A percentile compares a stretch with the other conserved stretches of the same genome.
Conservation (phyloP, 108 stramenopile genomes). For the Schizochytrium sp. region DNA sequence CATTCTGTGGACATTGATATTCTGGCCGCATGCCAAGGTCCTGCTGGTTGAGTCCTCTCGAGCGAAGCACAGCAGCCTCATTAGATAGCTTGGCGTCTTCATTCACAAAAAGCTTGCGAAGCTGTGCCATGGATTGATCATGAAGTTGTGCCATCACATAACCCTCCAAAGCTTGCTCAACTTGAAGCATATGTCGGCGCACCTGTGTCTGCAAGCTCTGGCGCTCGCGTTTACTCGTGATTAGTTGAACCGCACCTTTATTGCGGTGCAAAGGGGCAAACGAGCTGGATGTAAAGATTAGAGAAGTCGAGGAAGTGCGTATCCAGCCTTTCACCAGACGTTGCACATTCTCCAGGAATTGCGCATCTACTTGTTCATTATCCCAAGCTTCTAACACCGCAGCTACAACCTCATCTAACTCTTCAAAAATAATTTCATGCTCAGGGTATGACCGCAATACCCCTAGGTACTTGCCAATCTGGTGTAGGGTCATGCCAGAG, state of each 20-base stretch:
- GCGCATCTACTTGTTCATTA: not conserved
- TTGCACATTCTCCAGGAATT: not conserved
- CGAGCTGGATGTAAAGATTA: not conserved
- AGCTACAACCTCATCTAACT: conserved; percentile 28
- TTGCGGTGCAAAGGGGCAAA: conserved; percentile 3
- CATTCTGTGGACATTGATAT: conserved; percentile 15
- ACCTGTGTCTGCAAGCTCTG: conserved; percentile 5
- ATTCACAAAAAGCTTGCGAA: not conserved
- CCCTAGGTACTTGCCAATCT: conserved; percentile 39
- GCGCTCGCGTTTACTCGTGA: not conserved
- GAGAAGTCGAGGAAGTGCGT: not conserved
- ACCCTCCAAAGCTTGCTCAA: conserved; percentile 16
- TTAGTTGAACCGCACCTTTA: not conserved
- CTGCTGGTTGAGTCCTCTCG: conserved; percentile 11
- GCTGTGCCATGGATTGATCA: not conserved
- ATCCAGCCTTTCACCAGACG: conserved; percentile 8
- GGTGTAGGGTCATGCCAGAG: not conserved
- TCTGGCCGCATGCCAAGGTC: conserved; percentile 54
- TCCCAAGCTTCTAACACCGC: conserved; percentile 12
- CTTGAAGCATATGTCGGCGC: conserved; percentile 38
- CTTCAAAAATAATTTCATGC: conserved; percentile 4
- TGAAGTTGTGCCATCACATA: conserved; percentile 2
- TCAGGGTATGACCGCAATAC: conserved; percentile 29
- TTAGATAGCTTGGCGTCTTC: not conserved
- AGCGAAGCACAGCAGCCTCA: not conserved